Evolutionary conservation across 1,284 basidiomycete genomes (phyloP), one percentile per base, ranked within the genome.

Genomic region (Pascua guehoae): DNA sequence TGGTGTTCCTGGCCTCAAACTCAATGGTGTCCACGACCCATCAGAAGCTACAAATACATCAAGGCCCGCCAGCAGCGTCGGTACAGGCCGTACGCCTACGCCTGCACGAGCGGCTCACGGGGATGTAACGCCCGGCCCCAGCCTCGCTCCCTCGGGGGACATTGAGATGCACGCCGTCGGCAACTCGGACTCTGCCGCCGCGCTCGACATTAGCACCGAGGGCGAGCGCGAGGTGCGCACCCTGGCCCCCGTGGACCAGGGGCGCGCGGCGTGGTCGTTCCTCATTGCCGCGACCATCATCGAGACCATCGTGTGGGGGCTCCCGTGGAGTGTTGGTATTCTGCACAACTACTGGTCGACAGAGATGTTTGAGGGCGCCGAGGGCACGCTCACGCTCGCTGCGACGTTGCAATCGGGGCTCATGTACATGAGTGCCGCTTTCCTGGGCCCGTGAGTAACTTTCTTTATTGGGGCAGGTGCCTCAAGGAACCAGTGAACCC

Each of bases 241-340:
- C 14, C 66, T 78, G 1, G 66, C 66, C 3, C 73, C 71, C 0
- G 70, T 71, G 8, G 77, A 78, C 56, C 51, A 58, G 8, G 77
- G 77, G 2, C 41, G 42, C 2, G 54, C 68, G 1, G 76, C 76
- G 7, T 78, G 74, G 74, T 42, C 61, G 1, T 78, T 75, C 59
- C 63, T 77, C 7, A 52, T 66, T 0, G 73, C 64, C 1, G 75
- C 75, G 0, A 74, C 74, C 8, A 44, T 67, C 10, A 63, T 71
- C 24, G 76, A 78, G 63, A 63, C 67, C 8, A 55, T 71, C 8
- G 67, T 76, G 1, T 78, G 72, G 69, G 76, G 76, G 0, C 51
- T 77, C 42, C 72, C 72, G 14, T 76, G 68, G 53, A 66, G 70
- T n/a, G 68, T 73, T 49, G 74, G 74, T 56, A 67, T 76, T 12